Percentiles rank a stretch among this genome's conserved stretches.
These are phyloP conservation scores for Naganishia friedmannii DNA, from an alignment of 768 basidiomycete species.

Conservation along the genomic window DNA sequence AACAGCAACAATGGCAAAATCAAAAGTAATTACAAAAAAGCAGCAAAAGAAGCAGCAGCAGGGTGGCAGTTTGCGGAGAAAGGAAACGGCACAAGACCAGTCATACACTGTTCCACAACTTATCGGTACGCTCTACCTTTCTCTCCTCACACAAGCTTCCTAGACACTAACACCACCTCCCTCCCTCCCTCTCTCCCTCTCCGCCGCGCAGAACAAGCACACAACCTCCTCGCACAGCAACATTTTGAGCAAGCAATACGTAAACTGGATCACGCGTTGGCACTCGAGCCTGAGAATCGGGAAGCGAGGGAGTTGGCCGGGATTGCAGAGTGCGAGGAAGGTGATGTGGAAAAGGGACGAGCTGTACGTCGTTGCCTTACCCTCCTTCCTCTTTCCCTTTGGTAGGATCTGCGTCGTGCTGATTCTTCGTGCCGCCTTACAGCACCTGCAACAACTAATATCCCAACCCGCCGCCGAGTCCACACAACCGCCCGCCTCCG, in stretches of 20 bases:
- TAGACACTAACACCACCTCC: neutral
- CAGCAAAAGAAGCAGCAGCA: constrained; percentile 7
- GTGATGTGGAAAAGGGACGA: constrained; percentile 70
- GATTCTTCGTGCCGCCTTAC: too few species aligned
- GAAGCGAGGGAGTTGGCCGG: constrained; percentile 69
- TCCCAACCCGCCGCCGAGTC: constrained; percentile 55
- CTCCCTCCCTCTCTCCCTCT: neutral
- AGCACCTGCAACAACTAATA: constrained; percentile 63
- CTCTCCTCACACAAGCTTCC: neutral
- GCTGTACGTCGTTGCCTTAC: neutral
- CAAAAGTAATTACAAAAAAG: constrained; percentile 8
- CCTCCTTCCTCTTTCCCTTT: neutral
- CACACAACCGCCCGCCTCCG: constrained; percentile 55
- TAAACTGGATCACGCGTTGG: neutral
- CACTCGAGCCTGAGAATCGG: neutral
- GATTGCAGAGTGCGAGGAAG: constrained; percentile 71
- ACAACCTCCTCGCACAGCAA: constrained; percentile 22
- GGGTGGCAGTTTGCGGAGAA: too few species aligned
- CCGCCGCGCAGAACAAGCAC: constrained; percentile 5
- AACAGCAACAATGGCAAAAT: constrained; percentile 2
- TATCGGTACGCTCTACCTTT: neutral
- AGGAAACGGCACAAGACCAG: neutral
- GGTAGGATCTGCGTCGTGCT: too few species aligned
- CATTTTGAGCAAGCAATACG: constrained; percentile 20
- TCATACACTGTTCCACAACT: neutral